A percentile compares a stretch with the other conserved stretches of the same genome.
Conservation (phyloP, 1,284 basidiomycete genomes). For the Hypsizygus ulmarius region DNA sequence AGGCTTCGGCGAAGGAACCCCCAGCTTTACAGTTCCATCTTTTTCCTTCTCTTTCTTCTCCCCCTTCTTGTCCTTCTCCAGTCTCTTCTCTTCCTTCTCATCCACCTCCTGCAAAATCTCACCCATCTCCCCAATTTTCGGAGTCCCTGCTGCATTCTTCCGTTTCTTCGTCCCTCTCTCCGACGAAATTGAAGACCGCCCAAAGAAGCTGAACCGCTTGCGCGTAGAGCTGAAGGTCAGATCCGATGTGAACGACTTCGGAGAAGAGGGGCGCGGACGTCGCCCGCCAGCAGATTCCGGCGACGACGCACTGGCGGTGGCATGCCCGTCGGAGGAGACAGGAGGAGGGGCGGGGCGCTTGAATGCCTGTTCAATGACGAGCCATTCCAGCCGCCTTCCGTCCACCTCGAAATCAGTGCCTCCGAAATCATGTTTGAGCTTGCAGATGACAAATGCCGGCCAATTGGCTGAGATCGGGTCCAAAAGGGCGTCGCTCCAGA, state of each 20-base stretch:
- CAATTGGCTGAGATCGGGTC: slow-evolving; percentile 61
- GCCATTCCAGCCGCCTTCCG: slow-evolving; percentile 48
- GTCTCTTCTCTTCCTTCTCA: slow-evolving; percentile 22
- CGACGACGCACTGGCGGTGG: slow-evolving; percentile 9
- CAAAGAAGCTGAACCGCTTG: slow-evolving; percentile 59
- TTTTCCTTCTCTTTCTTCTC: slow-evolving; percentile 4
- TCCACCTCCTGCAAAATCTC: slow-evolving; percentile 56
- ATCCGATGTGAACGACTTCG: slow-evolving; percentile 48
- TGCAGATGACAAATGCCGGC: slow-evolving; percentile 68
- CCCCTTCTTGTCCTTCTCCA: slow-evolving; percentile 15
- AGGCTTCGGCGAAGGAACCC: slow-evolving; percentile 26
- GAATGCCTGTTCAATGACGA: slow-evolving; percentile 63
- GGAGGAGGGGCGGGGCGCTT: slow-evolving; percentile 35
- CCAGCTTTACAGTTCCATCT: slow-evolving; percentile 21
- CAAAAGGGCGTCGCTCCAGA: slow-evolving; percentile 68
- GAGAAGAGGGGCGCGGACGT: slow-evolving; percentile 37
- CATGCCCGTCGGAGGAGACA: slow-evolving; percentile 17
- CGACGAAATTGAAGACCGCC: slow-evolving; percentile 2
- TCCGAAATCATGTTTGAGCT: slow-evolving; percentile 44
- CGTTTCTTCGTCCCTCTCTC: slow-evolving; percentile 25
- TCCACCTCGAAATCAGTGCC: slow-evolving; percentile 21
- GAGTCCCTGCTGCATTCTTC: slow-evolving; percentile 32
- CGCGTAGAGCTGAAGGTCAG: slow-evolving; percentile 43
- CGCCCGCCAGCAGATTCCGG: slow-evolving; percentile 18
- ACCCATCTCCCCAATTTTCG: slow-evolving; percentile 61